phyloP scores from a whole-genome alignment of 2,329 filamentous ascomycete species.

The Colletotrichum theobromicola region DNA sequence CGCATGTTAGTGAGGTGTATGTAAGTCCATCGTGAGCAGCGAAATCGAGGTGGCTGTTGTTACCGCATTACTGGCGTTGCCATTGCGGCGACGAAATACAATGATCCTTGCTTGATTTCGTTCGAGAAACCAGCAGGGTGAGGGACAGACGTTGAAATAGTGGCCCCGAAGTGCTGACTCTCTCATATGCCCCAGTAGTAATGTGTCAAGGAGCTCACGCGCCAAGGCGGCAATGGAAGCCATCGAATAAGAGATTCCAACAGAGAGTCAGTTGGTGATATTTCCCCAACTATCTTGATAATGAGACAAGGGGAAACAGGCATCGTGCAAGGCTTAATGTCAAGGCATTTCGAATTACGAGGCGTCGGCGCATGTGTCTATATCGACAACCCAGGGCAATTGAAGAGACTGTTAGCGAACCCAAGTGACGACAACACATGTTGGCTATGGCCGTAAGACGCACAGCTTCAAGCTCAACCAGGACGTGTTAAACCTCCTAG shows the following conservation, averaged over 20 bases:
- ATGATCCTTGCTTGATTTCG: not conserved
- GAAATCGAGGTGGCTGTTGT: not conserved
- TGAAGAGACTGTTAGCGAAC: no score
- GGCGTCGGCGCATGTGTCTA: no score
- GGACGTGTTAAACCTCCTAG: no score
- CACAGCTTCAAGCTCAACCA: not conserved
- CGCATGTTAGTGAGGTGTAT: not conserved
- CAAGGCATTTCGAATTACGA: no score
- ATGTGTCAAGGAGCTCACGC: not conserved
- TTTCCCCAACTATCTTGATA: no score
- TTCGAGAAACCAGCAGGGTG: not conserved
- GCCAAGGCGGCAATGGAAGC: slow-evolving; percentile 2
- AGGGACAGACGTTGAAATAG: not conserved
- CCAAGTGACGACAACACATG: no score
- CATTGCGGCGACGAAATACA: not conserved
- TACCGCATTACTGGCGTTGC: not conserved
- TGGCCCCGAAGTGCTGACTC: not conserved
- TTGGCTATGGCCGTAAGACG: not conserved
- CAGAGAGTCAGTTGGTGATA: no score
- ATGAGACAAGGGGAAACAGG: no score
- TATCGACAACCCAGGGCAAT: no score
- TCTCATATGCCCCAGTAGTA: not conserved
- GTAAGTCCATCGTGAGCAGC: not conserved
- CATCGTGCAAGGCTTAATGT: not conserved
- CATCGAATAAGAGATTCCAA: no score